These are phyloP conservation scores for Chrysoporthe austroafricana DNA, from an alignment of 2,329 filamentous ascomycete species.

Conservation along the genomic window DNA sequence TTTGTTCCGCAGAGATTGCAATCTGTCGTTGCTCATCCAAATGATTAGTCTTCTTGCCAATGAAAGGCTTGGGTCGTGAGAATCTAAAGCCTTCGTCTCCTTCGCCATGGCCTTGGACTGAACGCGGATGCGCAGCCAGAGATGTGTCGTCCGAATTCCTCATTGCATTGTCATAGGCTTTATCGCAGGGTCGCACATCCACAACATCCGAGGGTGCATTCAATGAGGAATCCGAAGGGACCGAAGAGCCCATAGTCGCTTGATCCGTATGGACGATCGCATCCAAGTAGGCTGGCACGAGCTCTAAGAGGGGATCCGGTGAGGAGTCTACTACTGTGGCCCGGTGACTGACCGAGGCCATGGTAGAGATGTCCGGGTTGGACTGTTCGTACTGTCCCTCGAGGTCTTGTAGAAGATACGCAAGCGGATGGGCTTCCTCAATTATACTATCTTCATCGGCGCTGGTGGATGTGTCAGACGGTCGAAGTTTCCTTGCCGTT, in stretches of 20 bases:
- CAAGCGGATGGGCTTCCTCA: constrained; percentile 16
- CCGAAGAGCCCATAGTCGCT: constrained; percentile 15
- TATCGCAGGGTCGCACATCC: background rate
- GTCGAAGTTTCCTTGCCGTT: constrained; percentile 27
- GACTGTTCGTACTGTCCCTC: background rate
- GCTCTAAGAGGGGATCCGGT: constrained; percentile 1
- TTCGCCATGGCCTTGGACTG: background rate
- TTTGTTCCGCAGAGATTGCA: constrained; percentile 21
- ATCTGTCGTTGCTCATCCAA: constrained; percentile 21
- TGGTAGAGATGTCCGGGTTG: background rate
- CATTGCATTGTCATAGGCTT: background rate
- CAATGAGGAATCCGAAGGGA: background rate
- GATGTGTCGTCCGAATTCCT: constrained; percentile 1
- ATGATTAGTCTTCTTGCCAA: constrained; percentile 31
- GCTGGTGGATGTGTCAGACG: constrained; percentile 24
- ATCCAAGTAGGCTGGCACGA: background rate
- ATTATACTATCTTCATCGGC: constrained; percentile 4
- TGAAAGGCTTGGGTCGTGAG: constrained; percentile 35
- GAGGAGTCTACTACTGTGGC: constrained; percentile 16
- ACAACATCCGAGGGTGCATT: background rate
- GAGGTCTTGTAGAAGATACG: constrained; percentile 15
- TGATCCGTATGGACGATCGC: constrained; percentile 10
- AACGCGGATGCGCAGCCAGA: background rate
- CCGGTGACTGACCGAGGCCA: constrained; percentile 24
- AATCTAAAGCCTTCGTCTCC: constrained; percentile 32